A percentile compares a stretch with the other conserved stretches of the same genome.
These are phyloP conservation scores for Grammothele lineata DNA, from an alignment of 768 basidiomycete genomes.

Conservation along the genomic window DNA sequence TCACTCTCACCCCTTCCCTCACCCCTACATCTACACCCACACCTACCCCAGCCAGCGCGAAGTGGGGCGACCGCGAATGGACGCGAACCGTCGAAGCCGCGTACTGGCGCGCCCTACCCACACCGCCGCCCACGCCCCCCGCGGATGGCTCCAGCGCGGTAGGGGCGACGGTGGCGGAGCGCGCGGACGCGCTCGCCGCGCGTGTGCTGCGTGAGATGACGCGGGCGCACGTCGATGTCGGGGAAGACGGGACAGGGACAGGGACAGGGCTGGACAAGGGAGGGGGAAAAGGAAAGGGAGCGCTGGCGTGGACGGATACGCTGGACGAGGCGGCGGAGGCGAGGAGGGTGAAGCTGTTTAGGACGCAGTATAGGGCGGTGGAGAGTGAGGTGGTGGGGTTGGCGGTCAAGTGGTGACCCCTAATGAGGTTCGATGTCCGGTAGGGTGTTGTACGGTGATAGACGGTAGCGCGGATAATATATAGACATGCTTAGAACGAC, in stretches of 20 bases:
- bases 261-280: no score
- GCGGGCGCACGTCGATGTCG: background rate
- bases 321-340: constrained; percentile 43
- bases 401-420: constrained; percentile 22
- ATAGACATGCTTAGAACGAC: no score
- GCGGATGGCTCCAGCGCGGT: background rate
- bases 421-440: no score
- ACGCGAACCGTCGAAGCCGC: constrained; percentile 72
- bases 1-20: background rate
- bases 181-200: constrained; percentile 35
- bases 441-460: no score
- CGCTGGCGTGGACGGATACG: constrained; percentile 27
- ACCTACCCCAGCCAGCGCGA: constrained; percentile 36
- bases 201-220: constrained; percentile 27
- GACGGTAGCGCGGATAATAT: no score
- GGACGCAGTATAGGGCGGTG: constrained; percentile 82
- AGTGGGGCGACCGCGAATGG: constrained; percentile 86
- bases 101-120: constrained; percentile 65
- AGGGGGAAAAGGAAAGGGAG: background rate
- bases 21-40: no score
- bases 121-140: constrained; percentile 42
- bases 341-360: constrained; percentile 47
- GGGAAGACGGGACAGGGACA: no score
- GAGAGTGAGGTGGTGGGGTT: constrained; percentile 76
- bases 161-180: background rate